Evolutionary conservation across 2,329 filamentous ascomycete species (phyloP), one percentile per base, ranked within the genome.

Genomic region (Xylariaceae sp.): DNA sequence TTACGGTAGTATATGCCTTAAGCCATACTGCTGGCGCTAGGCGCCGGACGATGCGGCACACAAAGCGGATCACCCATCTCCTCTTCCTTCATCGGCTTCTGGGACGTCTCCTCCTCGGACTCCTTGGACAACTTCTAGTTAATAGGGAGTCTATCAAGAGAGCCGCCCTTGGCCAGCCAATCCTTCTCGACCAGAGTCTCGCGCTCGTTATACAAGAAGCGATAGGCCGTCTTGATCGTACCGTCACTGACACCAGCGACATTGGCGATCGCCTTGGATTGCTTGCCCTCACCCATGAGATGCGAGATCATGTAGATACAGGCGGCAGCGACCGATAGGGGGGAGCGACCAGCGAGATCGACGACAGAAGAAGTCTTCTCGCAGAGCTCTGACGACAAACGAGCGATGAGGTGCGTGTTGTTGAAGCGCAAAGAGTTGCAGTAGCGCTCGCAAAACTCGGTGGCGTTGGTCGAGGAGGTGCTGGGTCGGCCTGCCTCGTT

Each of bases 291-390:
- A 48, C 86, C 88, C 73, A 96, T 86, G 35, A 97, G 78, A 63
- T 92, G 84, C 30, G 89, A 90, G 4, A 92, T 88, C 83, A 97
- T 94, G 76, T 94, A 99, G 68, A 99, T 96, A 68, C 90, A 95
- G 31, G 94, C 91, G 15, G 91, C 92, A 6, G 95, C 92, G 53
- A 95, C 90, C 1, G 92, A 96, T 43, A 99, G 77, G 17, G 94
- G 94, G 50, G 92, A 97, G 52, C 94, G 89, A 58, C 94, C 94
- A 33, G 92, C 91, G 52, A 97, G 80, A 48, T 90, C 86, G 51
- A 89, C 87, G 53, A 89, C 84, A 43, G 82, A 80, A 19, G 84
- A 85, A 58, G 94, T 89, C 65, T 86, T 83, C 58, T 86, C 80
- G 3, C 91, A 90, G 44, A 96, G 80, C 27, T 85, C 81, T 62